Evolutionary conservation across 2,329 filamentous ascomycete species (phyloP), one percentile per base, ranked within the genome.

Genomic region (Amylocarpus encephaloides): DNA sequence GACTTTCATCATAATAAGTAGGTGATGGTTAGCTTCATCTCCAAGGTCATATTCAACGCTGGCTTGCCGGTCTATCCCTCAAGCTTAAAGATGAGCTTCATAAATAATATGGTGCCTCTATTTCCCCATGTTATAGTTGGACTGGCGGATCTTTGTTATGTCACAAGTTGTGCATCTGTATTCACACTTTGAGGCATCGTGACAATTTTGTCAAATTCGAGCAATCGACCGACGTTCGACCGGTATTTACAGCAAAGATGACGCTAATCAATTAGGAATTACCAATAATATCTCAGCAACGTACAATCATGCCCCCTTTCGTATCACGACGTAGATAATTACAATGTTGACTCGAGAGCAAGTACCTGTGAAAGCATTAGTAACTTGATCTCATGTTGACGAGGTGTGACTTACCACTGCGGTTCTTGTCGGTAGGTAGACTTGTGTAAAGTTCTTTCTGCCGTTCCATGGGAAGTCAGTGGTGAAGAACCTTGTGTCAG

Each of bases 401-500:
- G 19, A 26, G 15, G 5, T 9, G 15, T 41, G 46, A 72, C 79
- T 72, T 73, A 95, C 91, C 67, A 96, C 73, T 16, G 89, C 92
- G 54, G 86, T 90, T 62, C 92, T 77, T 46, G 81, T 81, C 13
- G 92, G 92, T 53, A 95, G 80, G 67, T 98, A 98, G 47, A 96
- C 79, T 67, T 97, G 93, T 43, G 88, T 81, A 73, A 88, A 96
- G 70, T 97, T 97, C 73, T 80, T 85, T 55, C 93, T 76, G 12
- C 80, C 80, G 66, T 97, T 97, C 93, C 93, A 97, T 55, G 80
- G 78, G 72, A 96, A 80, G 12, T 89, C 81, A 5, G 89, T 94
- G 0, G 93, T 97, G 68, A 95, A 96, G 75, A 93, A 97, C 32
- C 88, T 77, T 2, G 88, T 93, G n/a, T 72, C 78, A 57, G 88